Conservation (phyloP, 2,329 filamentous ascomycete genomes). For the Colletotrichum cereale region DNA sequence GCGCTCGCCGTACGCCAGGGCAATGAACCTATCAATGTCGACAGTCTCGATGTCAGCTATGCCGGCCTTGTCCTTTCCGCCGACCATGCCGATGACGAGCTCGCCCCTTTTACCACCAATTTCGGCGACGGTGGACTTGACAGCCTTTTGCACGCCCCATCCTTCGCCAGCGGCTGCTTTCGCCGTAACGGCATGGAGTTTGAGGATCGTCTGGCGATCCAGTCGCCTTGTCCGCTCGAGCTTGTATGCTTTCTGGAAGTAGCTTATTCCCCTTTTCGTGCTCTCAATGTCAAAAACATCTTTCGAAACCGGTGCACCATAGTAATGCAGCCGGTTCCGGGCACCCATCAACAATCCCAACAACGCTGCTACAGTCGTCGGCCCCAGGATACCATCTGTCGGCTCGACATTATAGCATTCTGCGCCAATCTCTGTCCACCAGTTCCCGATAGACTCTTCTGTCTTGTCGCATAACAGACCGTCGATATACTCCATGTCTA, state of each 20-base stretch:
- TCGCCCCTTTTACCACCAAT: slow-evolving; percentile 94
- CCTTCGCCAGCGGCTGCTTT: slow-evolving; percentile 91
- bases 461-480: slow-evolving; percentile 94
- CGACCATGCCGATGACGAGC: slow-evolving; percentile 95
- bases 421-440: slow-evolving; percentile 94
- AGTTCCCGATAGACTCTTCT: slow-evolving; percentile 89
- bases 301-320: slow-evolving; percentile 86
- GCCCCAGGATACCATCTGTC: slow-evolving; percentile 90
- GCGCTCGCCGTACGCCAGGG: slow-evolving; percentile 82
- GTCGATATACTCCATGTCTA: slow-evolving; percentile 91
- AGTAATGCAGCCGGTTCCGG: slow-evolving; percentile 87
- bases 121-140: slow-evolving; percentile 95
- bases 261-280: slow-evolving; percentile 85
- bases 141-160: slow-evolving; percentile 92
- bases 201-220: slow-evolving; percentile 85
- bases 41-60: slow-evolving; percentile 94
- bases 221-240: slow-evolving; percentile 82
- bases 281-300: slow-evolving; percentile 89
- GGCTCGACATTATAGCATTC: slow-evolving; percentile 95
- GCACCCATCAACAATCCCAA: slow-evolving; percentile 91
- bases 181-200: slow-evolving; percentile 84
- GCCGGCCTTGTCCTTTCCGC: slow-evolving; percentile 85
- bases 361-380: slow-evolving; percentile 89
- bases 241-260: slow-evolving; percentile 92
- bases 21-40: slow-evolving; percentile 86